These are phyloP conservation scores for Arabis alpina DNA, from an alignment of 345 rosid species.

Conservation along the genomic window DNA sequence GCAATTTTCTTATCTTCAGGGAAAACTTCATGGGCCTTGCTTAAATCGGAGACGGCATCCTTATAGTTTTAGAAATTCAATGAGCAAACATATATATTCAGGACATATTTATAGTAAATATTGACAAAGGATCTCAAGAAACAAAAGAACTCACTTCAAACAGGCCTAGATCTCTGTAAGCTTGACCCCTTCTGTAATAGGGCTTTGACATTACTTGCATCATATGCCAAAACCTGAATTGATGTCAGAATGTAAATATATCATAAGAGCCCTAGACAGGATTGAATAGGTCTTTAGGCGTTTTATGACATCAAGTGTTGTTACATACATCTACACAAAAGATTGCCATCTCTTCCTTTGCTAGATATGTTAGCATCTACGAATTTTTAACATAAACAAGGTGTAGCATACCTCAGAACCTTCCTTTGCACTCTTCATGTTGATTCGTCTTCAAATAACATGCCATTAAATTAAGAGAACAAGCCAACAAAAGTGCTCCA, in stretches of 20 bases:
- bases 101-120: slow-evolving; percentile 13
- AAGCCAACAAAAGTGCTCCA: slow-evolving; percentile 66
- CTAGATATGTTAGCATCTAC: slow-evolving; percentile 6
- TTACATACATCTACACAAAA: not conserved
- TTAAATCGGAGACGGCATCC: slow-evolving; percentile 88
- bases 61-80: slow-evolving; percentile 38
- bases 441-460: slow-evolving; percentile 87
- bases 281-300: not conserved
- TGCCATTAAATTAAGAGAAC: slow-evolving; percentile 95
- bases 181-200: slow-evolving; percentile 98
- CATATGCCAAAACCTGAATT: slow-evolving; percentile 78
- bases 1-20: slow-evolving; percentile 90
- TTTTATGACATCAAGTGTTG: not conserved
- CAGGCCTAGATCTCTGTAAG: slow-evolving; percentile 74
- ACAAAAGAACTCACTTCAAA: slow-evolving; percentile 67
- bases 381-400: not conserved
- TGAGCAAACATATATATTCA: slow-evolving; percentile 24
- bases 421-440: slow-evolving; percentile 69
- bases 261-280: slow-evolving; percentile 27
- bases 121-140: slow-evolving; percentile 13
- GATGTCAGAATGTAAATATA: slow-evolving; percentile 22
- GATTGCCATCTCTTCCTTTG: not conserved
- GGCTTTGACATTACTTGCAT: slow-evolving; percentile 85
- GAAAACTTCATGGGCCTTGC: slow-evolving; percentile 75
- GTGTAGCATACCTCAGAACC: slow-evolving; percentile 79